These are phyloP conservation scores for Sphagnurus paluster DNA, from an alignment of 1,284 basidiomycete species.

Conservation along the genomic window DNA sequence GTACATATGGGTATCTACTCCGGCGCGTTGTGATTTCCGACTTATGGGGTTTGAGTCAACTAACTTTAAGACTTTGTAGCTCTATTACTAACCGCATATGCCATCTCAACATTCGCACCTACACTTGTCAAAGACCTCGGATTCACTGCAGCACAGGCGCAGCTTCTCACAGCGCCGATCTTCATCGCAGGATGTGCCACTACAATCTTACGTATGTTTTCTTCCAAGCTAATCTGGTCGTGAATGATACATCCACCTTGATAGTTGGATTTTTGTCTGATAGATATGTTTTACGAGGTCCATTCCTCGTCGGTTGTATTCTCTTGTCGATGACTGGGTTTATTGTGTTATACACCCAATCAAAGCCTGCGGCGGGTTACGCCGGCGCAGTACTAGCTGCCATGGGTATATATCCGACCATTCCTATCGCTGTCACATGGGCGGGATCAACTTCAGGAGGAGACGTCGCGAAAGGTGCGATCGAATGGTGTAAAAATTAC, in stretches of 20 bases:
- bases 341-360: slow-evolving; percentile 41
- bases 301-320: slow-evolving; percentile 40
- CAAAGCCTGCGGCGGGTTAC: slow-evolving; percentile 41
- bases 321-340: slow-evolving; percentile 45
- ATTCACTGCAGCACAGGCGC: slow-evolving; percentile 55
- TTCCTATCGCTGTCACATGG: slow-evolving; percentile 57
- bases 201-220: slow-evolving; percentile 33
- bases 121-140: slow-evolving; percentile 57
- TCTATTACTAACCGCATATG: slow-evolving; percentile 52
- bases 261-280: slow-evolving; percentile 45
- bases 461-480: slow-evolving; percentile 33
- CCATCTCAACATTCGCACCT: slow-evolving; percentile 58
- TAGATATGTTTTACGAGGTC: slow-evolving; percentile 40
- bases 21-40: slow-evolving; percentile 28
- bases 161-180: slow-evolving; percentile 55
- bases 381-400: slow-evolving; percentile 52
- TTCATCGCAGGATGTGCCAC: slow-evolving; percentile 44
- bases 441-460: slow-evolving; percentile 56
- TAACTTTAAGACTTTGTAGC: slow-evolving; percentile 22
- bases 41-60: background rate
- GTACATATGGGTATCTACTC: slow-evolving; percentile 44
- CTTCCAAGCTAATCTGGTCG: background rate
- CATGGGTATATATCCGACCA: slow-evolving; percentile 53
- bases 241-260: background rate
- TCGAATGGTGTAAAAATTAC: background rate